Percentiles rank a stretch among this genome's conserved stretches.
Conservation (phyloP, 2,329 filamentous ascomycete species). For the Colletotrichum viniferum region DNA sequence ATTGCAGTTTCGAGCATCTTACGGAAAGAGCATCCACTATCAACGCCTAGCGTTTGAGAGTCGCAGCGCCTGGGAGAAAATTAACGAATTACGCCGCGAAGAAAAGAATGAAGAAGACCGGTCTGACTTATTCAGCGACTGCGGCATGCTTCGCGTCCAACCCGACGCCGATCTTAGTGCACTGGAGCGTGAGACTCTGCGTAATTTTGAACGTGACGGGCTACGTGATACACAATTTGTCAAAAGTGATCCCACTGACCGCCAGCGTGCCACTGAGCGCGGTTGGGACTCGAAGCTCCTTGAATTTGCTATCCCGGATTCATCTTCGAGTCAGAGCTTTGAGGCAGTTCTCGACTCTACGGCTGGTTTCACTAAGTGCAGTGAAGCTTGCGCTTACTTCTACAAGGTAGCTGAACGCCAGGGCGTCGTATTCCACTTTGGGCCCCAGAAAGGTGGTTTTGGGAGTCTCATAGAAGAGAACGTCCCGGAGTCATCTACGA, state of each 20-base stretch:
- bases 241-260: conserved; percentile 22
- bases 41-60: conserved; percentile 28
- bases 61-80: conserved; percentile 24
- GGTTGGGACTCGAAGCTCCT: conserved; percentile 28
- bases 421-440: conserved; percentile 30
- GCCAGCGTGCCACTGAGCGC: conserved; percentile 16
- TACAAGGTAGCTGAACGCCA: conserved; percentile 23
- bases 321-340: conserved; percentile 4
- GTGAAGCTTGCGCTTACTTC: conserved; percentile 25
- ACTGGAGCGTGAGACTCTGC: conserved; percentile 27
- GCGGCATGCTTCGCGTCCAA: conserved; percentile 31
- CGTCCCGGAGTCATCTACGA: background rate
- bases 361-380: conserved; percentile 26
- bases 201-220: conserved; percentile 27
- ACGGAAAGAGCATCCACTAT: conserved; percentile 28
- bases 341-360: conserved; percentile 29
- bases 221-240: conserved; percentile 27
- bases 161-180: conserved; percentile 21
- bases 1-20: conserved; percentile 27
- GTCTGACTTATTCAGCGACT: conserved; percentile 21
- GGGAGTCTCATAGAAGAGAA: conserved; percentile 25
- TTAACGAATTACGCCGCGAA: conserved; percentile 9
- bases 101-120: background rate
- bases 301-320: conserved; percentile 25
- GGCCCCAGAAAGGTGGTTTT: conserved; percentile 26